Conservation (phyloP, 129 eudicot species). For the Glebionis coronaria region DNA sequence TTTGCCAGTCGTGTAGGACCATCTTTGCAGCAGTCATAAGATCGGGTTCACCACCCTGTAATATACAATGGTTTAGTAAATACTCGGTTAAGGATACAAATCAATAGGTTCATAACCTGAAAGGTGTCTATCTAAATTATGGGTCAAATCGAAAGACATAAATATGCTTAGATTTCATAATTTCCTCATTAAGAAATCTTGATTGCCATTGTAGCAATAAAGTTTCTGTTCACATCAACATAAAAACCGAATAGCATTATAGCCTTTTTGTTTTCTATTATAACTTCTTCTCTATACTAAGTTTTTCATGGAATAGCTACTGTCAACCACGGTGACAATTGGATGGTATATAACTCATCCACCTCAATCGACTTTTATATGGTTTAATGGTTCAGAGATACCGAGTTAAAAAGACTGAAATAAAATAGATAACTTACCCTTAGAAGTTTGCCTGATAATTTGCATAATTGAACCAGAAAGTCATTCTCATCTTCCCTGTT, state of each 20-base stretch:
- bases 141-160: too few species aligned
- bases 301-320: background rate
- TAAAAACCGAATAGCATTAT: too few species aligned
- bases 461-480: constrained; percentile 88
- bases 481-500: constrained; percentile 88
- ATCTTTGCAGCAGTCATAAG: constrained; percentile 91
- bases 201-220: too few species aligned
- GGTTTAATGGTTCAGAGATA: constrained; percentile 2
- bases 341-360: background rate
- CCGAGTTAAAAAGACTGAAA: background rate
- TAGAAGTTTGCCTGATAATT: constrained; percentile 71
- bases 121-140: too few species aligned
- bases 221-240: too few species aligned
- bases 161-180: too few species aligned
- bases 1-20: constrained; percentile 97
- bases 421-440: too few species aligned
- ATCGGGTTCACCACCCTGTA: constrained; percentile 97
- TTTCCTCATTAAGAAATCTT: too few species aligned
- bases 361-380: background rate
- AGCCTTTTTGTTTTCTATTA: background rate
- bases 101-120: background rate
- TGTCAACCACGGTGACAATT: too few species aligned
- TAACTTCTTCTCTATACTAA: background rate
- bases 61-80: background rate
- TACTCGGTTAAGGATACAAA: background rate